phyloP scores from a whole-genome alignment of 2,329 filamentous ascomycete species.

The Ophiosphaerella korrae region DNA sequence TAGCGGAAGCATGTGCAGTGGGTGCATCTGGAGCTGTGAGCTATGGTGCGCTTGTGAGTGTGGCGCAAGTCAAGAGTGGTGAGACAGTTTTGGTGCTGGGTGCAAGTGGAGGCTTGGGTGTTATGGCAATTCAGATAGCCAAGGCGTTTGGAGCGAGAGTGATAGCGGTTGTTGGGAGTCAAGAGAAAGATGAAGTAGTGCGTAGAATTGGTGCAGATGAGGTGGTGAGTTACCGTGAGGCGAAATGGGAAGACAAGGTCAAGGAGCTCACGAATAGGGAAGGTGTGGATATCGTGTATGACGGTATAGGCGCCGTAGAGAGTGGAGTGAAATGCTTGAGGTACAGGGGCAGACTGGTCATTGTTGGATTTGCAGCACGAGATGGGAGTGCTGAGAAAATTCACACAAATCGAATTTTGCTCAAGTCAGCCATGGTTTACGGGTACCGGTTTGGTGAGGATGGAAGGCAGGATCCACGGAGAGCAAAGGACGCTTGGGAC shows the following conservation, averaged over 20 bases:
- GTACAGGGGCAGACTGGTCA: constrained; percentile 59
- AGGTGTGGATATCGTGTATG: constrained; percentile 64
- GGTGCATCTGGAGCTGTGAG: constrained; percentile 60
- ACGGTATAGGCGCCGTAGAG: constrained; percentile 63
- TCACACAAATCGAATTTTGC: constrained; percentile 25
- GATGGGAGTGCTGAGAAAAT: constrained; percentile 57
- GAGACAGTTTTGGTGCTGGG: constrained; percentile 62
- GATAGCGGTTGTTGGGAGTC: constrained; percentile 58
- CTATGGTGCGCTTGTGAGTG: constrained; percentile 56
- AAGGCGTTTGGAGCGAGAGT: constrained; percentile 59
- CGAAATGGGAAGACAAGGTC: constrained; percentile 59
- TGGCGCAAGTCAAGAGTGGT: constrained; percentile 50
- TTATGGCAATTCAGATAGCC: constrained; percentile 62
- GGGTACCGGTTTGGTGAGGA: constrained; percentile 61
- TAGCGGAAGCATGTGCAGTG: constrained; percentile 59
- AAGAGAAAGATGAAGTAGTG: constrained; percentile 53
- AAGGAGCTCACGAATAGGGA: constrained; percentile 53
- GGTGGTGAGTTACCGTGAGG: constrained; percentile 50
- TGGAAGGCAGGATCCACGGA: constrained; percentile 55
- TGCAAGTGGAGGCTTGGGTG: constrained; percentile 61
- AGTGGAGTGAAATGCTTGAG: constrained; percentile 60
- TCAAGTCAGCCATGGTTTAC: constrained; percentile 31
- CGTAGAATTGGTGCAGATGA: constrained; percentile 48
- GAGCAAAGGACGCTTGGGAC: constrained; percentile 57
- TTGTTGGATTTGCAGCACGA: constrained; percentile 64